Evolutionary conservation across 1,284 basidiomycete species (phyloP), one percentile per base, ranked within the genome.

Genomic region (Apiotrichum sp.): DNA sequence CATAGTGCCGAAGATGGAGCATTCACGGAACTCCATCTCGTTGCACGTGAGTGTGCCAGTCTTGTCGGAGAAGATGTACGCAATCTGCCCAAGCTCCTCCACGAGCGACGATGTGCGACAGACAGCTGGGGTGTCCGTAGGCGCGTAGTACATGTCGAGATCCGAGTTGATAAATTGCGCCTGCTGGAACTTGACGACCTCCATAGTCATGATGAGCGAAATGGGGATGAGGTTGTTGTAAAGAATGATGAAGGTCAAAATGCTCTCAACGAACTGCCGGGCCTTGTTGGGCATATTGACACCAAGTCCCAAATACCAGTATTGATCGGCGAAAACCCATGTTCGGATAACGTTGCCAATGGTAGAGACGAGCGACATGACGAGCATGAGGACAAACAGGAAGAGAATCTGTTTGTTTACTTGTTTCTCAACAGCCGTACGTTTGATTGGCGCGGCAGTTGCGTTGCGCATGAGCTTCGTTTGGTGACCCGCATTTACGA

Each of bases 201-300:
- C 96, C 87, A 98, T 98, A 1, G 96, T 98, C 68, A 99, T 95
- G 71, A 98, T 96, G 64, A 99, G 85, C 58, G 95, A 98, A 71
- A 99, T 99, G 6, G 96, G 96, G 62, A 98, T 98, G 66, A 99
- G 80, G 78, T 98, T 98, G 81, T 98, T 98, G 81, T 98, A 97
- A 41, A 97, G 82, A 73, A 98, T 97, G 77, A 98, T 91, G 78
- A 98, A 99, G 1, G 96, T 98, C 47, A 98, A 80, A 58, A 98
- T 92, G 74, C 98, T 95, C 82, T 92, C 88, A 48, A 88, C 80
- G 72, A 93, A 93, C 50, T 81, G 81, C 66, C 83, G 86, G 34
- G 86, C 90, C 62, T 74, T 77, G 62, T 75, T 78, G 6, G 71
- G 63, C 36, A 67, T 64, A n/a, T 53, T 39, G 4, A 69, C 64